Evolutionary conservation across 805 yeast species (phyloP), one percentile per base, ranked within the genome.

Genomic region (Scheffersomyces stipitis): DNA sequence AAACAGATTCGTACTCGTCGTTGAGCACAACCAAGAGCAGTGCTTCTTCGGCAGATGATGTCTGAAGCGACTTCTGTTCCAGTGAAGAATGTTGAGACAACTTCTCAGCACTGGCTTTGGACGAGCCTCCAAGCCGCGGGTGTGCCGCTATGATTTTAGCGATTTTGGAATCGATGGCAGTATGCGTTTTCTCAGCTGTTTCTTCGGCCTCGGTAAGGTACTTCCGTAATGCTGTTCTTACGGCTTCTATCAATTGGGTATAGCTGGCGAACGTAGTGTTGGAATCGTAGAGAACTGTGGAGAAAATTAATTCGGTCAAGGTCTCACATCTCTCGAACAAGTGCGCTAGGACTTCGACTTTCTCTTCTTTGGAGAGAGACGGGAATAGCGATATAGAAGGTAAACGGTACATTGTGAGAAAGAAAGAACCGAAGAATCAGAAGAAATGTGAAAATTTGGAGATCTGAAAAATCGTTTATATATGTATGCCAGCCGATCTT

Each of bases 71-170:
- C 40, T 72, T 75, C 56, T 89, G 96, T 59, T 89, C 97, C 3
- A 63, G 56, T 16, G 71, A 64, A 1, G 95, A 85, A 51, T 85
- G 90, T 3, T 60, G 66, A 5, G 86, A 83, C 20, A 86, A 66
- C 18, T 64, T 70, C 15, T 44, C 51, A 4, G 33, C 27, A 13
- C 36, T 33, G 30, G 49, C 42, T 54, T 62, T 47, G 4, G 36
- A 29, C 8, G 47, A 36, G 4, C 42, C 48, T 0, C 97, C 97
- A 13, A 89, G 66, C 38, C 96, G 69, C 13, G 97, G 97, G 62
- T 89, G 97, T 0, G 96, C 96, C 1, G 86, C 81, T n/a, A 90
- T 78, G 38, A 90, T 87, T 27, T 73, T 63, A 30, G 70, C 51
- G 9, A 75, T 56, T 14, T 54, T 51, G 3, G 51, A 52, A 27